These are phyloP conservation scores for Papilionanthe hybrid DNA, from an alignment of 116 monocot genomes.

Conservation along the genomic window DNA sequence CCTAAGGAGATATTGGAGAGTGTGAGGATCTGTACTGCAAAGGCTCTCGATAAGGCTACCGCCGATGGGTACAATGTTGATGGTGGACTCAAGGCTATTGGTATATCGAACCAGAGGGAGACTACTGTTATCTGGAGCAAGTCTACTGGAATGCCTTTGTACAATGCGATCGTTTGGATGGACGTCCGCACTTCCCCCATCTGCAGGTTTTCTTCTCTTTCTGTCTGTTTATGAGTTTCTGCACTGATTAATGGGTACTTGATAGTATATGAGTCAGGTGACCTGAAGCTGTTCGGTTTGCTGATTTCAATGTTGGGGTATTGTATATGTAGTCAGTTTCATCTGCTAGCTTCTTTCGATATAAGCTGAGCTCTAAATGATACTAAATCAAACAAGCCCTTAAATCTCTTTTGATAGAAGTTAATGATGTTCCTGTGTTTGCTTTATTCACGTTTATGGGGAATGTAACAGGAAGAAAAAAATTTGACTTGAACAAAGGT, in stretches of 20 bases:
- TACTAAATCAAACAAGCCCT: background rate
- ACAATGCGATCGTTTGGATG: slow-evolving; percentile 99
- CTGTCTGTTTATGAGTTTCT: background rate
- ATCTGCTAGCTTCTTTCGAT: background rate
- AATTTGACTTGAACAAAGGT: background rate
- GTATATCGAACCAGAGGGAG: slow-evolving; percentile 93
- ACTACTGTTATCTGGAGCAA: slow-evolving; percentile 87
- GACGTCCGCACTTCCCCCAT: slow-evolving; percentile 77
- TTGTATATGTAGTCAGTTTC: background rate
- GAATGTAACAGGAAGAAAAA: background rate
- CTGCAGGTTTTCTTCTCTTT: slow-evolving; percentile 51
- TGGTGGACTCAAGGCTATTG: slow-evolving; percentile 66
- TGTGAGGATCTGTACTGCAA: slow-evolving; percentile 70
- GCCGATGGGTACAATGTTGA: slow-evolving; percentile 73
- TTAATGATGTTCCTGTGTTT: background rate
- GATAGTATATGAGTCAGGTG: background rate
- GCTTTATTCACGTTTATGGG: background rate
- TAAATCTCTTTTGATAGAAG: background rate
- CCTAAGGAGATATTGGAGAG: slow-evolving; percentile 91
- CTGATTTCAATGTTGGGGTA: background rate
- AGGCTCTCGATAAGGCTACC: slow-evolving; percentile 83
- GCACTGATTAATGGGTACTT: background rate
- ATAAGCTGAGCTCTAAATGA: background rate
- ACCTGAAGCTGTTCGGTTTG: background rate
- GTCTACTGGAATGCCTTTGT: slow-evolving; percentile 72